Evolutionary conservation across 2,329 filamentous ascomycete genomes (phyloP).

Genomic region (Calonectria fujianensis): DNA sequence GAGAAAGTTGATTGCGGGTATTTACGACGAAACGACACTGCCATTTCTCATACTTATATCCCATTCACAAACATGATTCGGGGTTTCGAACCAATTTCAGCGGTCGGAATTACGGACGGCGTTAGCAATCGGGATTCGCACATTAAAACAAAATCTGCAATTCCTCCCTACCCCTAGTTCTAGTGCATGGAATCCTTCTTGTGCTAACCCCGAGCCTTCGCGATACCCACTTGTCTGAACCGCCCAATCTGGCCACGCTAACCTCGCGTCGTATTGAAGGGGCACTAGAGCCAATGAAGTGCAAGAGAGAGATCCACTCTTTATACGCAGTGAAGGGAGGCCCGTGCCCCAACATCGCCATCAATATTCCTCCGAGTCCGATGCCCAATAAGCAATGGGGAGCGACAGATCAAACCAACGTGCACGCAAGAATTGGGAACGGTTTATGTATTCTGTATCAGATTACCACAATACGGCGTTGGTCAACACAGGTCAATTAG

Average conservation of each 20-base stretch:
- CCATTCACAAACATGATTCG: neutral
- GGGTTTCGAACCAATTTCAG: neutral
- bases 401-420: neutral
- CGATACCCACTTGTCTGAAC: neutral
- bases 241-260: neutral
- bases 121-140: neutral
- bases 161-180: neutral
- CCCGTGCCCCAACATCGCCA: neutral
- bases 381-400: neutral
- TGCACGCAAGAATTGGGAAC: no score
- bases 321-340: neutral
- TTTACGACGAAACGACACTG: neutral
- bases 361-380: neutral
- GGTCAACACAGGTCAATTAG: no score
- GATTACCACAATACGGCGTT: no score
- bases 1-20: neutral
- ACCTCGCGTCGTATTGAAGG: neutral
- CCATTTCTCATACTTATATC: neutral
- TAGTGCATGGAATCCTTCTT: neutral
- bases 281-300: neutral
- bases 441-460: no score
- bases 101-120: conserved; percentile 4
- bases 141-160: neutral
- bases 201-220: neutral
- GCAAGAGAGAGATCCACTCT: neutral